Evolutionary conservation across 805 yeast species (phyloP), one percentile per base, ranked within the genome.

Genomic region (Yarrowia deformans): DNA sequence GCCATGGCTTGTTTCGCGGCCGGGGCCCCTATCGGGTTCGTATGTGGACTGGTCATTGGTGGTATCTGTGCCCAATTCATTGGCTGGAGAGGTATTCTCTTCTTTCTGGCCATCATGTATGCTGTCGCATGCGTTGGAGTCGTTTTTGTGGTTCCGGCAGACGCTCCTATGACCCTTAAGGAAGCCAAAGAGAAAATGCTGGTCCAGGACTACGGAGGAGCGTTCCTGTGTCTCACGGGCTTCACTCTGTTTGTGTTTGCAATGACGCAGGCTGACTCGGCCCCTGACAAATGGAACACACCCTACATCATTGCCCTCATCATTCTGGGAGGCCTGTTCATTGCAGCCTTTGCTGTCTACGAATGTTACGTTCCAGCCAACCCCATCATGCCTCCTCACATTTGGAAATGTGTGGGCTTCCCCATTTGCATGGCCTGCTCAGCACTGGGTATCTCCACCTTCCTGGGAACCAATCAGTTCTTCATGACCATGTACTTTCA

Each of bases 1-100:
- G 84, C 75, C 18, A 75, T 82, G 81, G 81, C 84, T 46, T 74
- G 79, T 40, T 81, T 82, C 70, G 74, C 81, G 9, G 81, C 81
- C 1, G 86, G 86, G 7, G 84, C 85, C 1, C 86, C 86, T 1
- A 72, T 81, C 6, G 86, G 86, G 23, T 81, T 79, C 58, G 81
- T 83, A 3, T 70, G 74, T 19, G 86, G 86, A 0, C 77, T 77
- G n/a, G 71, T 83, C 35, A 70, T 79, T 23, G 84, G 84, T 8
- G 86, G 85, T 63, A 79, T 83, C 10, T 80, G 84, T 70, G 71
- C 76, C n/a, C 75, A 79, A 63, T 74, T 77, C 16, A 71, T 83
- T 29, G 76, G 73, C 66, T 83, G 85, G 85, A 75, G 83, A 67
- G 74, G 83, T 0, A 77, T 78, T 14, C 81, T 83, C 55, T 83